Conservation (phyloP, 805 yeast species). For the Ogataea wickerhamii region DNA sequence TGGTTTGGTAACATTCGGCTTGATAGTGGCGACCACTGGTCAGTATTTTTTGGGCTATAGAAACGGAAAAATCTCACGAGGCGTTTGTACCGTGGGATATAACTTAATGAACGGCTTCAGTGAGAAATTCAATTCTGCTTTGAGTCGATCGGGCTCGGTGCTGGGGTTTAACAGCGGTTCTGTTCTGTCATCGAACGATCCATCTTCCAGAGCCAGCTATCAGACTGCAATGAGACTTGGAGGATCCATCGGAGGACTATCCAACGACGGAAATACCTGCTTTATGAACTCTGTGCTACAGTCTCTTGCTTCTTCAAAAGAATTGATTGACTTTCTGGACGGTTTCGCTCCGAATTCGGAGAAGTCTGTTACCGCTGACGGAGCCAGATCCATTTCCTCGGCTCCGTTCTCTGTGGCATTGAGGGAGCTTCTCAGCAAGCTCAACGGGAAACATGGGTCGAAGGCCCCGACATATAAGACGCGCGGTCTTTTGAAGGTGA, state of each 20-base stretch:
- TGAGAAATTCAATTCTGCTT: conserved; percentile 18
- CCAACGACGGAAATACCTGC: conserved; percentile 91
- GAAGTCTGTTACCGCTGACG: conserved; percentile 14
- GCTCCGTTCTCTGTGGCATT: conserved; percentile 50
- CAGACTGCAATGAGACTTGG: conserved; percentile 52
- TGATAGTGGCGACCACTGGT: conserved; percentile 18
- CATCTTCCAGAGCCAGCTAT: conserved; percentile 16
- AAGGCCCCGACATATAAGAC: conserved; percentile 62
- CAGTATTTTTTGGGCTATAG: conserved; percentile 9
- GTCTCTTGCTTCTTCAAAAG: conserved; percentile 69
- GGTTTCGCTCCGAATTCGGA: conserved; percentile 31
- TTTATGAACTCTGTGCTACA: conserved; percentile 92
- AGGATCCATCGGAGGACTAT: conserved; percentile 79
- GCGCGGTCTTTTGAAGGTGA: conserved; percentile 53
- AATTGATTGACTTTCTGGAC: conserved; percentile 54
- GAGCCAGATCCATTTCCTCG: conserved; percentile 6
- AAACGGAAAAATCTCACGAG: neutral
- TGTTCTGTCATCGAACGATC: conserved; percentile 15
- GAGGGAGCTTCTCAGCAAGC: conserved; percentile 46
- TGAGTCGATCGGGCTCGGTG: conserved; percentile 16
- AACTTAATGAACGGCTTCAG: conserved; percentile 19
- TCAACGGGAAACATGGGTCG: conserved; percentile 54
- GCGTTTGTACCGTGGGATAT: neutral
- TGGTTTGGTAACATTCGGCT: conserved; percentile 17
- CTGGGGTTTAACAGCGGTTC: conserved; percentile 13